phyloP scores from a whole-genome alignment of 1,284 basidiomycete genomes.

The Acaromyces ingoldii region DNA sequence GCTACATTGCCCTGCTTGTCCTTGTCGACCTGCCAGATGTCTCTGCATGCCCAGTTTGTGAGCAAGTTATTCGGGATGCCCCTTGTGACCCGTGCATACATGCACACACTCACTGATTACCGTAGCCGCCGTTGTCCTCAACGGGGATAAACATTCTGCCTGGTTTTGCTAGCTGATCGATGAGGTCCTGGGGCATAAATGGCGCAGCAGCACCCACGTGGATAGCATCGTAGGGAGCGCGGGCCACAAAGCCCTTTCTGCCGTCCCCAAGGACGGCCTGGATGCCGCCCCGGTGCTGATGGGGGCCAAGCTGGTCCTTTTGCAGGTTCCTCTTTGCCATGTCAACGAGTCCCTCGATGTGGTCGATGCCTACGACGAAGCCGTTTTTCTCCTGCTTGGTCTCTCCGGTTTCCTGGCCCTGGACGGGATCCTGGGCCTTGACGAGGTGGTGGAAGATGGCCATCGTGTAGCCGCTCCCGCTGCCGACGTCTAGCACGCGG shows the following conservation, averaged over 20 bases:
- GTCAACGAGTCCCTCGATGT: slow-evolving; percentile 60
- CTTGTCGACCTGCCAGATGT: slow-evolving; percentile 53
- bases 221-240: slow-evolving; percentile 78
- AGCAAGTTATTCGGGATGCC: too few species aligned
- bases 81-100: too few species aligned
- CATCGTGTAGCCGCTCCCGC: slow-evolving; percentile 36
- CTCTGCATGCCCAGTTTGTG: slow-evolving; percentile 1
- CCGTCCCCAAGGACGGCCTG: slow-evolving; percentile 74
- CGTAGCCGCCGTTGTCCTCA: slow-evolving; percentile 55
- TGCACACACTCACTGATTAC: slow-evolving; percentile 21
- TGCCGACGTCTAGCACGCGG: slow-evolving; percentile 67
- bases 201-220: slow-evolving; percentile 93
- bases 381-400: slow-evolving; percentile 53
- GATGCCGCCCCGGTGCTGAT: slow-evolving; percentile 60
- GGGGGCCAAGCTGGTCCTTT: slow-evolving; percentile 63
- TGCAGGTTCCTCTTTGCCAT: slow-evolving; percentile 67
- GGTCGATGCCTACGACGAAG: slow-evolving; percentile 84
- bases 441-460: slow-evolving; percentile 46
- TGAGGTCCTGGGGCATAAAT: slow-evolving; percentile 60
- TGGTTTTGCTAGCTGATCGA: slow-evolving; percentile 70
- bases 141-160: slow-evolving; percentile 94
- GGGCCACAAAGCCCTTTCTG: slow-evolving; percentile 54
- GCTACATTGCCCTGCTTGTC: slow-evolving; percentile 66
- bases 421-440: slow-evolving; percentile 10
- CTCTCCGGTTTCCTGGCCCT: neutral